Conservation (phyloP, 2,329 filamentous ascomycete species). For the Xylariaceae sp. region DNA sequence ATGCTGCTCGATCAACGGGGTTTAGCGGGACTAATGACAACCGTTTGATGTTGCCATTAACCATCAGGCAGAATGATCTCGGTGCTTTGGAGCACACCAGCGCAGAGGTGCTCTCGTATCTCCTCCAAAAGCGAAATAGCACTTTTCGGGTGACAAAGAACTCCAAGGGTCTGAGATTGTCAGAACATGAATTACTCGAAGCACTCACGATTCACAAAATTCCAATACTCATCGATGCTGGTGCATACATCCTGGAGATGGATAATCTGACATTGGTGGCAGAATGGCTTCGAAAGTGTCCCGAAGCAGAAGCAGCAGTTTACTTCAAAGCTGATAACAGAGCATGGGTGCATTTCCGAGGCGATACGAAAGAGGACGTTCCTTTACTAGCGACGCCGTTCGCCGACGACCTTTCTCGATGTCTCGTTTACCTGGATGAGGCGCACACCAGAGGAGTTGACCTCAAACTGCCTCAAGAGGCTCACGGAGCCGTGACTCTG, state of each 20-base stretch:
- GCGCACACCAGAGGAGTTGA: slow-evolving; percentile 62
- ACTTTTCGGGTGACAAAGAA: slow-evolving; percentile 39
- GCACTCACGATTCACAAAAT: slow-evolving; percentile 38
- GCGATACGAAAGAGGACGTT: slow-evolving; percentile 24
- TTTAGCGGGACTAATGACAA: slow-evolving; percentile 74
- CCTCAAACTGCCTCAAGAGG: slow-evolving; percentile 49
- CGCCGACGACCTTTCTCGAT: slow-evolving; percentile 47
- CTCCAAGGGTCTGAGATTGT: slow-evolving; percentile 34
- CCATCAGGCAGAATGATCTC: slow-evolving; percentile 60
- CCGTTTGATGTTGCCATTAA: slow-evolving; percentile 56
- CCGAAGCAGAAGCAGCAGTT: slow-evolving; percentile 46
- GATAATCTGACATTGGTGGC: slow-evolving; percentile 49
- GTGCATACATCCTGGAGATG: slow-evolving; percentile 64
- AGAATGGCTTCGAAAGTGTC: slow-evolving; percentile 49
- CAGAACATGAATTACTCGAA: slow-evolving; percentile 43
- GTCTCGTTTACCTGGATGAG: slow-evolving; percentile 57
- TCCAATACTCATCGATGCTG: slow-evolving; percentile 60
- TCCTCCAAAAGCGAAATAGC: slow-evolving; percentile 50
- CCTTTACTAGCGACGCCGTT: slow-evolving; percentile 55
- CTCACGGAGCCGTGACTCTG: slow-evolving; percentile 54
- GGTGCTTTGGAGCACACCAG: slow-evolving; percentile 56
- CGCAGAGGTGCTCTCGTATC: slow-evolving; percentile 58
- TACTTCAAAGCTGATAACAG: slow-evolving; percentile 51
- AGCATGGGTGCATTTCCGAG: slow-evolving; percentile 42
- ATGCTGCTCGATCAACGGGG: slow-evolving; percentile 38